Percentiles rank a stretch among this genome's conserved stretches.
Evolutionary conservation across 306 rosid species (phyloP).

Genomic region (Prunus persica): DNA sequence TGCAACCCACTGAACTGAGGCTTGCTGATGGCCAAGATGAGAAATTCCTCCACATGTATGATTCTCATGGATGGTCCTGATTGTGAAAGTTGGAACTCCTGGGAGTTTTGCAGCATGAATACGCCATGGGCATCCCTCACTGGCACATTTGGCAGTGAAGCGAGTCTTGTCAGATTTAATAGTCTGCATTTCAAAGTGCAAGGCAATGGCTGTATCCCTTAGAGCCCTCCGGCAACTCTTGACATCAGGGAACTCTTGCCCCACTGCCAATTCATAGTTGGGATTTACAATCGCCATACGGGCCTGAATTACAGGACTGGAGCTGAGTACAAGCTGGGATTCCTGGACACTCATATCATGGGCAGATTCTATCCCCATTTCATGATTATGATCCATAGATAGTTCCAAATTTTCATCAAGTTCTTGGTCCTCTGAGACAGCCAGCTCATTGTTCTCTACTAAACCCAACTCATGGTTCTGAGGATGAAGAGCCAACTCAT

Average conservation of each 20-base stretch:
- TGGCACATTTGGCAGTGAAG: slow-evolving; percentile 84
- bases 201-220: slow-evolving; percentile 83
- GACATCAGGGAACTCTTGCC: slow-evolving; percentile 89
- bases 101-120: slow-evolving; percentile 94
- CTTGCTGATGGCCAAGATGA: slow-evolving; percentile 93
- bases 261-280: slow-evolving; percentile 57
- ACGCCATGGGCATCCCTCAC: slow-evolving; percentile 92
- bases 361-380: slow-evolving; percentile 53
- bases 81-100: slow-evolving; percentile 85
- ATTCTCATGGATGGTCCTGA: slow-evolving; percentile 66
- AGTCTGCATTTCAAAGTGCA: slow-evolving; percentile 87
- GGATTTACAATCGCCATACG: slow-evolving; percentile 51
- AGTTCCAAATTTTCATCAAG: slow-evolving; percentile 58
- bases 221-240: slow-evolving; percentile 85
- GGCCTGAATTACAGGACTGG: slow-evolving; percentile 56
- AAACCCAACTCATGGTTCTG: slow-evolving; percentile 49
- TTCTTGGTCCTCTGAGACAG: slow-evolving; percentile 59
- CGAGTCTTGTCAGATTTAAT: slow-evolving; percentile 89
- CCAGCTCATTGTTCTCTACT: slow-evolving; percentile 50
- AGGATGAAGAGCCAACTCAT: slow-evolving; percentile 44
- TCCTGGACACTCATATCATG: slow-evolving; percentile 42
- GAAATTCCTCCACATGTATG: slow-evolving; percentile 82
- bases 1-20: slow-evolving; percentile 94
- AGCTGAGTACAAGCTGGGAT: slow-evolving; percentile 41
- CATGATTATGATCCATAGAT: slow-evolving; percentile 48